Evolutionary conservation across 2,329 filamentous ascomycete species (phyloP).

Genomic region (Alternaria tenuissima): DNA sequence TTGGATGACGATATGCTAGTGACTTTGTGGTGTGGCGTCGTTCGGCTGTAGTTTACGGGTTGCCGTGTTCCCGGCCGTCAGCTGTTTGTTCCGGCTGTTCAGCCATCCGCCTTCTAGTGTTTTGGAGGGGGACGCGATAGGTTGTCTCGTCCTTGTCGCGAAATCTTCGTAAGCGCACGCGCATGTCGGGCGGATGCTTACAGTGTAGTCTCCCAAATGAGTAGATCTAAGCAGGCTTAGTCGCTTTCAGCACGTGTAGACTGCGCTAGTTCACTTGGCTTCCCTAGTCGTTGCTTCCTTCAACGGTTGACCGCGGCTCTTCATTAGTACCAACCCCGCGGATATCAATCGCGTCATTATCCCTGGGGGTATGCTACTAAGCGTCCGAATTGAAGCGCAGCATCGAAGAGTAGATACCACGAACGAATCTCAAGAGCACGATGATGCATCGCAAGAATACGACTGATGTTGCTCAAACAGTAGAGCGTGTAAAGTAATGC

Average conservation of each 20-base stretch:
- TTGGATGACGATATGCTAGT: background rate
- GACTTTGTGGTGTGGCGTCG: conserved; percentile 1
- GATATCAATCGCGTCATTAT: background rate
- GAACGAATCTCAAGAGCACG: background rate
- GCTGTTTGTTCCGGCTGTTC: background rate
- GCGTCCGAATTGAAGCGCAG: background rate
- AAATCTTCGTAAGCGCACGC: background rate
- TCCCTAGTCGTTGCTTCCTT: background rate
- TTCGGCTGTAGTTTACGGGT: conserved; percentile 3
- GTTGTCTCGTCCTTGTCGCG: background rate
- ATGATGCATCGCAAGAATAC: background rate
- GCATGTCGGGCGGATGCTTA: background rate
- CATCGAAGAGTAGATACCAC: background rate
- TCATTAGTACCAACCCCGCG: background rate
- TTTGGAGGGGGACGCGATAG: background rate
- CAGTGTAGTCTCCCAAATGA: background rate
- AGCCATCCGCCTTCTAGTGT: background rate
- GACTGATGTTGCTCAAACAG: background rate
- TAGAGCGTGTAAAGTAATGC: background rate
- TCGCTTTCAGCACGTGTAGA: background rate
- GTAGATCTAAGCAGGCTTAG: background rate
- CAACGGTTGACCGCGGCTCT: background rate
- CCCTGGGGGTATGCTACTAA: background rate
- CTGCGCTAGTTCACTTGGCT: background rate
- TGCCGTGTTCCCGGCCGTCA: conserved; percentile 7